Evolutionary conservation across 306 rosid species (phyloP).

Genomic region (Senna siamea): DNA sequence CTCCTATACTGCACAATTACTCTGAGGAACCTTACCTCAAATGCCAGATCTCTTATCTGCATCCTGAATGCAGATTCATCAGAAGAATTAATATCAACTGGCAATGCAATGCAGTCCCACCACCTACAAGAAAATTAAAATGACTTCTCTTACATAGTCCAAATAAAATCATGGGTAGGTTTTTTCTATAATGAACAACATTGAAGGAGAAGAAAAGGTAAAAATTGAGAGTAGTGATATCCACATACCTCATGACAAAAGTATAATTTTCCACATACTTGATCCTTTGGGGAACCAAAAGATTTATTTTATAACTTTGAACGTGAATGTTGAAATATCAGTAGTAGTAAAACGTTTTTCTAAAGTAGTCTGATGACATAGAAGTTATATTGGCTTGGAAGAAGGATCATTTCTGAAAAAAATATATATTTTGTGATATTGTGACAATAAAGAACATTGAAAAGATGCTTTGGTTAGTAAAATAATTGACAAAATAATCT

Average conservation of each 20-base stretch:
- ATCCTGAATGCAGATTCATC: conserved; percentile 75
- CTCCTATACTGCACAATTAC: conserved; percentile 16
- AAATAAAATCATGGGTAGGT: conserved; percentile 15
- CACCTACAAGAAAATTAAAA: conserved; percentile 62
- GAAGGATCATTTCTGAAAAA: not conserved
- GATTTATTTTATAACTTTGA: conserved; percentile 15
- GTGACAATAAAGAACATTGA: conserved; percentile 2
- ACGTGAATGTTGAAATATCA: not conserved
- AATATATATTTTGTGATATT: not conserved
- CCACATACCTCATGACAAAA: not conserved
- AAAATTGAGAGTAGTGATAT: not conserved
- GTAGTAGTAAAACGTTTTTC: conserved; percentile 9
- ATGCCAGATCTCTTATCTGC: conserved; percentile 86
- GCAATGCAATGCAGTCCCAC: conserved; percentile 98
- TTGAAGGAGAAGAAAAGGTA: conserved; percentile 11
- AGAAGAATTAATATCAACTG: conserved; percentile 75
- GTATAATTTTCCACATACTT: not conserved
- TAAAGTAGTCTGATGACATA: conserved; percentile 15
- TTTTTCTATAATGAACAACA: conserved; percentile 17
- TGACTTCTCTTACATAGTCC: conserved; percentile 27
- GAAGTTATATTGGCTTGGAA: conserved; percentile 19
- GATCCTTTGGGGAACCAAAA: conserved; percentile 1
- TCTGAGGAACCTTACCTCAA: conserved; percentile 58
- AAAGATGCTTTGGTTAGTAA: conserved; percentile 2
- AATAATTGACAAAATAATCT: not conserved